Conservation (phyloP, 352 stramenopile species). For the Pythium graminicola region DNA sequence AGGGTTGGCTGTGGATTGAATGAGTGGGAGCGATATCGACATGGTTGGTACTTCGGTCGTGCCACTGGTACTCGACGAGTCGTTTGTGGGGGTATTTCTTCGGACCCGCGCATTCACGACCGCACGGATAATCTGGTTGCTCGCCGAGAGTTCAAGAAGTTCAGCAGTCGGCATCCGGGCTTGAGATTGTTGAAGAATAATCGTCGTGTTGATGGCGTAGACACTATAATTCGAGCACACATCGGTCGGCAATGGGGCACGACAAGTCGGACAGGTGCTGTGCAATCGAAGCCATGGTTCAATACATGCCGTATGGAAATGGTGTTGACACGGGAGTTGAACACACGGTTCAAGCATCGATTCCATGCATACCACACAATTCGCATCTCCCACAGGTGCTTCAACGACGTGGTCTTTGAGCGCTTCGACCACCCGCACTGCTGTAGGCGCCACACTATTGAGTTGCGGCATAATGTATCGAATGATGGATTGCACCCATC, state of each 20-base stretch:
- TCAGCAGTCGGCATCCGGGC: constrained; percentile 67
- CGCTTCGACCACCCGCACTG: constrained; percentile 49
- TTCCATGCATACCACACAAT: constrained; percentile 85
- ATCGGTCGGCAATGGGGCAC: constrained; percentile 72
- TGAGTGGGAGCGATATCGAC: constrained; percentile 38
- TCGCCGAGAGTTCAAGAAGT: constrained; percentile 71
- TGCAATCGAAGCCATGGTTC: constrained; percentile 85
- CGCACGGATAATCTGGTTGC: constrained; percentile 81
- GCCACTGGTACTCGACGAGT: neutral
- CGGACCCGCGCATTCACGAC: constrained; percentile 81
- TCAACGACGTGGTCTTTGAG: constrained; percentile 41
- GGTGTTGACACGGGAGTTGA: constrained; percentile 68
- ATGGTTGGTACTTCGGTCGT: constrained; percentile 25
- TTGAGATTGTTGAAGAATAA: constrained; percentile 82
- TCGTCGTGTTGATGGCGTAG: constrained; percentile 88
- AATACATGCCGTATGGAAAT: constrained; percentile 76
- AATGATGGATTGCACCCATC: constrained; percentile 88
- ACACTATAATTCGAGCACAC: constrained; percentile 83
- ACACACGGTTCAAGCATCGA: constrained; percentile 42
- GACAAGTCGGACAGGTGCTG: constrained; percentile 79
- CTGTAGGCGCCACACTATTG: constrained; percentile 69
- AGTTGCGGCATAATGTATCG: constrained; percentile 87
- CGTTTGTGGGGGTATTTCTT: constrained; percentile 33
- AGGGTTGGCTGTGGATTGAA: constrained; percentile 40
- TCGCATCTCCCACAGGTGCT: constrained; percentile 13